Conservation (phyloP, 495 filamentous ascomycete genomes). For the Xylaria longipes region DNA sequence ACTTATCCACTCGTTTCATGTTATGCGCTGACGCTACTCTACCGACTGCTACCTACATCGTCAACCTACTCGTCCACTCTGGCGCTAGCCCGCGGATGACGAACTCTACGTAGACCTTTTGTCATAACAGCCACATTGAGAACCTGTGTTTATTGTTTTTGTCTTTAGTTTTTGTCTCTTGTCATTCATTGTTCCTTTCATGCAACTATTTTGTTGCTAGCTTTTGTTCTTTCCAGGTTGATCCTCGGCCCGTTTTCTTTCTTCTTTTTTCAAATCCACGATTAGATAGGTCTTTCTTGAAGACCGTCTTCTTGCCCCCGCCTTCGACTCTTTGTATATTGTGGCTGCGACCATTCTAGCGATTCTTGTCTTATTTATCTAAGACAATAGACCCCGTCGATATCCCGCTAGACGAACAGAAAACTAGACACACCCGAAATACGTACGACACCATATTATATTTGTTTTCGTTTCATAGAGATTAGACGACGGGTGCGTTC, state of each 20-base stretch:
- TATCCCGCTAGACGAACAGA: slow-evolving; percentile 17
- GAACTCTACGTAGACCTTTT: slow-evolving; percentile 24
- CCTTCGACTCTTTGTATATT: slow-evolving; percentile 12
- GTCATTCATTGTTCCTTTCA: slow-evolving; percentile 27
- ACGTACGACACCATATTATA: not conserved
- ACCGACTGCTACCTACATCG: slow-evolving; percentile 31
- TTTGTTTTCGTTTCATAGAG: not conserved
- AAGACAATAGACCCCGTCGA: not conserved
- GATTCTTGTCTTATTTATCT: not conserved
- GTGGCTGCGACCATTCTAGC: not conserved
- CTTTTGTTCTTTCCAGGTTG: slow-evolving; percentile 59
- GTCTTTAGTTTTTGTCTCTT: slow-evolving; percentile 18
- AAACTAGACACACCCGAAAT: not conserved
- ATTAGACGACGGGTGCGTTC: not conserved
- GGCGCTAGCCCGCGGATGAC: slow-evolving; percentile 21
- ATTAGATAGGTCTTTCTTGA: slow-evolving; percentile 27
- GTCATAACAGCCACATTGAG: slow-evolving; percentile 18
- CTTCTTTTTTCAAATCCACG: slow-evolving; percentile 5
- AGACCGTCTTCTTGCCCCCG: not conserved
- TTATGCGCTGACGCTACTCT: slow-evolving; percentile 38
- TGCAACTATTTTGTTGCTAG: slow-evolving; percentile 28
- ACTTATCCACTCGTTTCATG: slow-evolving; percentile 35
- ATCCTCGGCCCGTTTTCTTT: slow-evolving; percentile 52
- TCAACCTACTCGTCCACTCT: slow-evolving; percentile 33
- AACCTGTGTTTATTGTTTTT: slow-evolving; percentile 4